Percentiles rank a stretch among this genome's conserved stretches.
phyloP scores from a whole-genome alignment of 805 yeast genomes.

The Cyberlindnera petersonii region DNA sequence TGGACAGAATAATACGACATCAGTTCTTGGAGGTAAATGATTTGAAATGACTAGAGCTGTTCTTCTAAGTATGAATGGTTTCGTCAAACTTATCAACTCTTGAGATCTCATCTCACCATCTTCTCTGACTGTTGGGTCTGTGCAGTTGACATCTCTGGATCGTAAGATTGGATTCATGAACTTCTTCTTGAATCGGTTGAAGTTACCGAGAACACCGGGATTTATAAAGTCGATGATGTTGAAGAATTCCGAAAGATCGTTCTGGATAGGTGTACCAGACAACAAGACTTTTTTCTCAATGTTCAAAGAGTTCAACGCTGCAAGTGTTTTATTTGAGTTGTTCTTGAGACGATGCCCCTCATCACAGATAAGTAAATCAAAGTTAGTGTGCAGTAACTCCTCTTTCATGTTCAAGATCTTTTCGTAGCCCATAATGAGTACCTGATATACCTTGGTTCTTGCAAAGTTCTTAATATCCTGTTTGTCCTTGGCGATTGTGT shows the following conservation, averaged over 20 bases:
- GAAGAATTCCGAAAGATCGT: slow-evolving; percentile 80
- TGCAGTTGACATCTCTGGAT: slow-evolving; percentile 64
- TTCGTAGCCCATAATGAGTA: slow-evolving; percentile 85
- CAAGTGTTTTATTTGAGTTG: slow-evolving; percentile 63
- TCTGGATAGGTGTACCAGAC: slow-evolving; percentile 93
- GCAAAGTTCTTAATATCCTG: slow-evolving; percentile 33
- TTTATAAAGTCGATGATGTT: slow-evolving; percentile 78
- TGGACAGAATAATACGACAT: slow-evolving; percentile 68
- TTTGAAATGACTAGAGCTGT: slow-evolving; percentile 53
- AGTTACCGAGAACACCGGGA: slow-evolving; percentile 74
- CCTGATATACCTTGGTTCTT: slow-evolving; percentile 70
- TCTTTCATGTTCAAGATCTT: slow-evolving; percentile 54
- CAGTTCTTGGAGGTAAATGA: slow-evolving; percentile 71
- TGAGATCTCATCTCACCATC: slow-evolving; percentile 59
- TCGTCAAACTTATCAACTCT: slow-evolving; percentile 62
- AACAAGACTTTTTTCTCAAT: slow-evolving; percentile 54
- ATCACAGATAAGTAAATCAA: slow-evolving; percentile 78
- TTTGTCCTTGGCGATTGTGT: slow-evolving; percentile 46
- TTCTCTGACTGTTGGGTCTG: slow-evolving; percentile 42
- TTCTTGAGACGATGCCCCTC: slow-evolving; percentile 93
- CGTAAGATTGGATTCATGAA: slow-evolving; percentile 67
- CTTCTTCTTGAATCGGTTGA: slow-evolving; percentile 52
- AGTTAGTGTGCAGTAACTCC: slow-evolving; percentile 39
- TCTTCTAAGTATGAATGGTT: slow-evolving; percentile 67
- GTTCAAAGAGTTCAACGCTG: slow-evolving; percentile 44